Base-by-base conservation (phyloP, 2,329 filamentous ascomycete genomes). In the Hypoxylon rubiginosum region DNA sequence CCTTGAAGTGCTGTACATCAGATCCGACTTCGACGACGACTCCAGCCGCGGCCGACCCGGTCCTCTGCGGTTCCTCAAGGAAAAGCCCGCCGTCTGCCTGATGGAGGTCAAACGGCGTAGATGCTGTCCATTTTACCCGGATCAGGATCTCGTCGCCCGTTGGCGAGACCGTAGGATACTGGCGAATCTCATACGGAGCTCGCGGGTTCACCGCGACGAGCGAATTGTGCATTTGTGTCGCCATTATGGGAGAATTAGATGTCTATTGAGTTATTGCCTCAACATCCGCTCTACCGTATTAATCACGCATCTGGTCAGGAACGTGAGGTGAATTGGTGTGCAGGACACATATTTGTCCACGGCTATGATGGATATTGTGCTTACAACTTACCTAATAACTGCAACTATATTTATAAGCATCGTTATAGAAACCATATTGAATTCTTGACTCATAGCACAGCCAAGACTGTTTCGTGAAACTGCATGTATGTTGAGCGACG, bases 51-150 rank as follows among this genome's bases (percentile, higher is more conserved):
- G 83, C 81, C 58, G 83, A 82, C 34, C 87, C 87, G 9, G 86
- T 78, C 5, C 85, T 77, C 66, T 82, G 79, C 0, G 87, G 87
- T 24, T 76, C 76, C 28, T 79, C 71, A 10, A 88, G 80, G 11
- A 89, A 73, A 0, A 90, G 78, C 0, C 86, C 86, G 36, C 88
- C 87, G 70, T 90, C 87, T 48, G 86, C 85, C 63, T 87, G 84
- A 75, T 90, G 88, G 5, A 90, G 78, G 69, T 90, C 87, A 0
- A 90, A 78, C 0, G 88, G 88, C 0, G 85, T 87, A 0, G 87
- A 88, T 2, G 86, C 83, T 1, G 86, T 88, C 85, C 86, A 90
- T 62, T 84, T 78, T 9, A 87, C 84, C 26, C 80, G 82, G 43
- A 90, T 77, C 15, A 83, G 80, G 34, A 88, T 82, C 74, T 90